phyloP scores from a whole-genome alignment of 768 basidiomycete species.

The Collybiopsis confluens region DNA sequence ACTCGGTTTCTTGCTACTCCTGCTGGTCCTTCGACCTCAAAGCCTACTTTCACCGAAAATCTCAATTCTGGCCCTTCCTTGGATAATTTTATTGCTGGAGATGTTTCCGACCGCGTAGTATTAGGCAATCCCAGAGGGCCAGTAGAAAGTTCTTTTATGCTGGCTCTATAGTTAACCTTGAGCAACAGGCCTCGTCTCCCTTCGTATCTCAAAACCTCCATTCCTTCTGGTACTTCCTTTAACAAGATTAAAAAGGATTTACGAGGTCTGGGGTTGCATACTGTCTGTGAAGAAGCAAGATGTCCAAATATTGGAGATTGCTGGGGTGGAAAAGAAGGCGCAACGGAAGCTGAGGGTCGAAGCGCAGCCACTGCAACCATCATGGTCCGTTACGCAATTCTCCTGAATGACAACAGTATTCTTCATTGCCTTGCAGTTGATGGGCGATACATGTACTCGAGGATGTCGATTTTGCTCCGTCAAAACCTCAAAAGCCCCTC shows the following conservation, averaged over 20 bases:
- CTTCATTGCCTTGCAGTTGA: conserved; percentile 52
- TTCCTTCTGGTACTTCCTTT: conserved; percentile 86
- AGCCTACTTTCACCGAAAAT: conserved; percentile 43
- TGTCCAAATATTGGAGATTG: conserved; percentile 99
- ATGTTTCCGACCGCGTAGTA: conserved; percentile 53
- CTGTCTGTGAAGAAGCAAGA: conserved; percentile 97
- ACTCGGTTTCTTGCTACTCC: conserved; percentile 45
- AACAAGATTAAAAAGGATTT: conserved; percentile 94
- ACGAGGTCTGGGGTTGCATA: conserved; percentile 85
- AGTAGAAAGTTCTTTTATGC: too few species aligned
- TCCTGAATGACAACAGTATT: background rate
- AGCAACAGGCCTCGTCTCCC: conserved; percentile 77
- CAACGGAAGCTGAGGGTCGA: conserved; percentile 65
- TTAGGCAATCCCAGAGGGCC: conserved; percentile 71
- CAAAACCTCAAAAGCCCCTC: conserved; percentile 85
- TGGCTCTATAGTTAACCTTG: too few species aligned
- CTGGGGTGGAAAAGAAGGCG: conserved; percentile 83
- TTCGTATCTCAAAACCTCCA: conserved; percentile 83
- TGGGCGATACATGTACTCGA: conserved; percentile 99
- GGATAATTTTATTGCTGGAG: conserved; percentile 76
- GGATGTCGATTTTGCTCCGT: conserved; percentile 98
- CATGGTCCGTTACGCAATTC: conserved; percentile 58
- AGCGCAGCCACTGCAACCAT: conserved; percentile 94
- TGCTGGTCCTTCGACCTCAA: conserved; percentile 30
- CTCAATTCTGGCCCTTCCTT: conserved; percentile 68